Evolutionary conservation across 2,329 filamentous ascomycete species (phyloP).

Genomic region (Gnomoniopsis smithogilvyi): DNA sequence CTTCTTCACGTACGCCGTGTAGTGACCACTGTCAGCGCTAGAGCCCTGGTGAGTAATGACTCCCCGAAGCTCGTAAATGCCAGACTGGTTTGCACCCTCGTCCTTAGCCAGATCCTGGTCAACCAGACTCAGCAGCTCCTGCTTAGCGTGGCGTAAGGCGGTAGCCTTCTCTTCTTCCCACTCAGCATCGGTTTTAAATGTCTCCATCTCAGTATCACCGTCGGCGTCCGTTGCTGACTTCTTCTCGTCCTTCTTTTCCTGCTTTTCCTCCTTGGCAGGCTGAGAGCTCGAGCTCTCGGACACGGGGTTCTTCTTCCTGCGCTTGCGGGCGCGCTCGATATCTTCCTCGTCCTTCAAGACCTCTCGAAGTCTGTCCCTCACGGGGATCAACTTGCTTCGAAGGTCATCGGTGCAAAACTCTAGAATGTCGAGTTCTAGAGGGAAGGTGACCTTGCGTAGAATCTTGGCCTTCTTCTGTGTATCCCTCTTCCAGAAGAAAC

Average conservation of each 20-base stretch:
- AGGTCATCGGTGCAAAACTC: conserved; percentile 95
- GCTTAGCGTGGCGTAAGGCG: conserved; percentile 75
- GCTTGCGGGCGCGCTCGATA: conserved; percentile 85
- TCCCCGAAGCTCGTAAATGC: conserved; percentile 89
- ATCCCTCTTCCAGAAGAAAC: conserved; percentile 96
- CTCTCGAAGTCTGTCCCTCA: conserved; percentile 95
- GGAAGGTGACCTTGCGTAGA: conserved; percentile 97
- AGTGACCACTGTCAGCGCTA: conserved; percentile 95
- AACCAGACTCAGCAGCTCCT: conserved; percentile 78
- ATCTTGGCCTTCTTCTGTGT: conserved; percentile 99
- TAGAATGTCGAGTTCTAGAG: conserved; percentile 84
- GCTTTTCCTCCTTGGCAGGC: conserved; percentile 43
- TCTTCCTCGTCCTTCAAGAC: conserved; percentile 94
- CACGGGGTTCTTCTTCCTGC: conserved; percentile 66
- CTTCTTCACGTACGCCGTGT: conserved; percentile 98
- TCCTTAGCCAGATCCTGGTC: conserved; percentile 72
- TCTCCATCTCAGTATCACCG: conserved; percentile 72
- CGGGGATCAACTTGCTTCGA: conserved; percentile 76
- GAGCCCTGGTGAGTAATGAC: conserved; percentile 96
- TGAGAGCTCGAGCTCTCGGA: conserved; percentile 8
- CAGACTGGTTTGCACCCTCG: conserved; percentile 85
- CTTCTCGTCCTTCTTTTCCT: conserved; percentile 38
- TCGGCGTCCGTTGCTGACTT: conserved; percentile 44
- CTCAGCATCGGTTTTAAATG: conserved; percentile 91
- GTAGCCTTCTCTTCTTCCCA: conserved; percentile 81